Percentiles rank a stretch among this genome's conserved stretches.
phyloP scores from a whole-genome alignment of 106 monocot species.

The Narthecium ossifragum region DNA sequence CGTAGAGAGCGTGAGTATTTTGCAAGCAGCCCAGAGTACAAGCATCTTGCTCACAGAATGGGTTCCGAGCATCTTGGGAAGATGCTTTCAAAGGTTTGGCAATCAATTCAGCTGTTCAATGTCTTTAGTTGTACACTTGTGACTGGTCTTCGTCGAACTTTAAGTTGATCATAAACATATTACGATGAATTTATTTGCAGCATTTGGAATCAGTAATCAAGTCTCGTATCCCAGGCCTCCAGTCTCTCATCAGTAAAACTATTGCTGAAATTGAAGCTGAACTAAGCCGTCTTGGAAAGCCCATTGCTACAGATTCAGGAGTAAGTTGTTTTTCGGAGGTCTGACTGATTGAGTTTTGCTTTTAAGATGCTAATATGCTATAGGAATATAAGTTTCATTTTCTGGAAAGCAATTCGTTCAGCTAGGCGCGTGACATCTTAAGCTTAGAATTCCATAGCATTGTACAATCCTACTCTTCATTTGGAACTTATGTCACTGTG shows the following conservation, averaged over 20 bases:
- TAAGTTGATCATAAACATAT: not conserved
- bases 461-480: too few relatives aligned
- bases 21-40: conserved; percentile 71
- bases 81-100: conserved; percentile 67
- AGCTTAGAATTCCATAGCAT: too few relatives aligned
- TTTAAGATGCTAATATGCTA: too few relatives aligned
- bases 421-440: too few relatives aligned
- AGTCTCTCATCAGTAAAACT: conserved; percentile 86
- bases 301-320: conserved; percentile 91
- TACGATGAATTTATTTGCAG: conserved; percentile 32
- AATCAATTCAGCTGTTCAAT: not conserved
- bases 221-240: conserved; percentile 89
- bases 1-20: conserved; percentile 79
- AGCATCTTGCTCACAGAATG: conserved; percentile 75
- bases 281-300: conserved; percentile 82
- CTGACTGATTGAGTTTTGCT: not conserved
- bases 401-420: too few relatives aligned
- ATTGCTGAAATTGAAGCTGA: conserved; percentile 86
- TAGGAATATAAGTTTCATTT: too few relatives aligned
- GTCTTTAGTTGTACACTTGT: not conserved
- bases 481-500: too few relatives aligned
- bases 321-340: conserved; percentile 31
- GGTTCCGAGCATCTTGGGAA: conserved; percentile 83
- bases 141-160: too few relatives aligned
- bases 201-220: conserved; percentile 97